These are phyloP conservation scores for Leccinum boreale DNA, from an alignment of 768 basidiomycete genomes.

Conservation along the genomic window DNA sequence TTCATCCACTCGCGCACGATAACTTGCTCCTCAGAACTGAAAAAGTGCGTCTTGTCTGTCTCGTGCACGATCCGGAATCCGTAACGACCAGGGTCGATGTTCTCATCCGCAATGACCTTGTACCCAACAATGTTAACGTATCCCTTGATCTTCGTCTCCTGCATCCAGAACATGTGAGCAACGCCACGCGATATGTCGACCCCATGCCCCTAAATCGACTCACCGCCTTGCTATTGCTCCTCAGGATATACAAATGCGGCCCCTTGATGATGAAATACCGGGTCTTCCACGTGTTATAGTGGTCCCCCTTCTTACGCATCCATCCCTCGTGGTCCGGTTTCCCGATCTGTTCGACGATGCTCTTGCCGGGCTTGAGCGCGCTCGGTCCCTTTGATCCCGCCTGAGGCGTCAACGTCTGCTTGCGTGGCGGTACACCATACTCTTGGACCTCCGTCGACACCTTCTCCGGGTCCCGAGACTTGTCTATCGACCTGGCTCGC, in stretches of 20 bases:
- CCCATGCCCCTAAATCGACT: background rate
- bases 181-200: background rate
- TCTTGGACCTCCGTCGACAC: slow-evolving; percentile 27
- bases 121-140: slow-evolving; percentile 90
- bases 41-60: slow-evolving; percentile 80
- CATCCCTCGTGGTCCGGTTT: slow-evolving; percentile 86
- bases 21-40: slow-evolving; percentile 86
- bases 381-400: slow-evolving; percentile 28
- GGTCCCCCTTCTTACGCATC: slow-evolving; percentile 94
- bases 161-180: background rate
- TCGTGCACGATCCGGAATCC: slow-evolving; percentile 95
- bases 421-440: slow-evolving; percentile 48
- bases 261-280: slow-evolving; percentile 94
- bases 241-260: slow-evolving; percentile 83
- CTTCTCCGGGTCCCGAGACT: slow-evolving; percentile 20
- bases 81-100: slow-evolving; percentile 86
- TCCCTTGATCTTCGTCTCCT: slow-evolving; percentile 97
- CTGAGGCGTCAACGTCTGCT: slow-evolving; percentile 43
- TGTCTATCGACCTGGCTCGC: slow-evolving; percentile 25
- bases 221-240: slow-evolving; percentile 59
- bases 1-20: slow-evolving; percentile 99
- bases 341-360: slow-evolving; percentile 88
- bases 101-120: slow-evolving; percentile 91
- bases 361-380: slow-evolving; percentile 56
- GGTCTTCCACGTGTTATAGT: slow-evolving; percentile 90